Base-by-base conservation (phyloP, 2,329 filamentous ascomycete genomes). In the Sporothrix curviconia region DNA sequence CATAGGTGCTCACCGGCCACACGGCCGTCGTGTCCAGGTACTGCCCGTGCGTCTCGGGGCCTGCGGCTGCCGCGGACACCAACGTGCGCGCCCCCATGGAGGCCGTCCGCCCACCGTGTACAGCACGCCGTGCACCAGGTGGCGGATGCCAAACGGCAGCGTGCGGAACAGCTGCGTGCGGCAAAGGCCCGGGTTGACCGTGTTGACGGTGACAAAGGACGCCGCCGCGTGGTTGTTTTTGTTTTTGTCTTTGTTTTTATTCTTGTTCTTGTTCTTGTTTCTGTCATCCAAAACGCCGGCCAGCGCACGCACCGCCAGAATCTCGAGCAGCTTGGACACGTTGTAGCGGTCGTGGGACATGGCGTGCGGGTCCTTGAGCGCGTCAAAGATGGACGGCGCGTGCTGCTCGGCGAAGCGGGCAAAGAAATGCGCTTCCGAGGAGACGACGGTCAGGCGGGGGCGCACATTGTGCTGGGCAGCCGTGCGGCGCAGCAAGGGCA, bases 1-100 rank as follows among this genome's bases (percentile, higher is more conserved):
- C 72, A 60, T 66, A 72, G 0, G 55, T 36, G 49, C 68, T 71
- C 2, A 66, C 65, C n/a, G 62, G 58, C 9, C 54, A 57, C 17
- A 71, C 57, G 25, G 60, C 57, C 14, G 69, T 71, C 24, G 72
- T 65, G 42, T 68, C 67, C 60, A 78, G 67, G 60, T 72, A 77
- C 36, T 66, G 63, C 4, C 76, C 76, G 54, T 78, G 74, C 0
- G 69, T 69, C 36, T 72, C 70, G 7, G 68, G 65, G 0, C 67
- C 70, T 6, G 69, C 69, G 34, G 70, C 65, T 0, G 72, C 73
- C 3, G 70, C 74, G 7, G 67, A 61, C 44, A 76, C 62, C 7
- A 77, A 61, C 2, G 68, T 72, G 12, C 74, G 70, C 17, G 72
- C 69, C 11, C 74, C 75, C 49, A 71, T 65, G 59, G 76, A 74